Conservation (phyloP, 179 eudicot species). For the Actinidia arguta region DNA sequence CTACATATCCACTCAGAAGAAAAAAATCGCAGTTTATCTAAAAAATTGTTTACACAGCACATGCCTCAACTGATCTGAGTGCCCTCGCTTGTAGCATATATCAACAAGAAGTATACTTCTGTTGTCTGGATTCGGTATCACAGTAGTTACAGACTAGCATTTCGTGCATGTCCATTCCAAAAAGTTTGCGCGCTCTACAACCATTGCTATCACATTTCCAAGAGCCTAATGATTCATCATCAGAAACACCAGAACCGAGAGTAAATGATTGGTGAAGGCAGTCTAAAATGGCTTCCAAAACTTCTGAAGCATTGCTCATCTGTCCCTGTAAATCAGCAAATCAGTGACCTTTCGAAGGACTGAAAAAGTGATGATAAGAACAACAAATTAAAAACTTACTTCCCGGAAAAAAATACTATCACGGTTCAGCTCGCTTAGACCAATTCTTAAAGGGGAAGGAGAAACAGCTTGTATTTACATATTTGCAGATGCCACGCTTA, state of each 20-base stretch:
- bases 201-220: constrained; percentile 68
- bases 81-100: constrained; percentile 74
- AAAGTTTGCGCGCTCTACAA: constrained; percentile 72
- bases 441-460: too few species aligned
- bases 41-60: constrained; percentile 11
- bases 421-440: too few species aligned
- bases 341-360: background rate
- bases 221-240: constrained; percentile 46
- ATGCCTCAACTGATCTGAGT: constrained; percentile 76
- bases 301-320: constrained; percentile 94
- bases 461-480: too few species aligned
- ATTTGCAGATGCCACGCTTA: too few species aligned
- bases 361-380: constrained; percentile 27
- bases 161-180: constrained; percentile 80
- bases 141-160: constrained; percentile 70
- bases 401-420: constrained; percentile 24
- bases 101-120: constrained; percentile 73
- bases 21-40: too few species aligned
- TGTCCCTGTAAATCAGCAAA: constrained; percentile 70
- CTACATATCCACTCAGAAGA: too few species aligned
- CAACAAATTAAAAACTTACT: constrained; percentile 36
- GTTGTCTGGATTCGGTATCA: constrained; percentile 66
- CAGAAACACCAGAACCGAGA: constrained; percentile 40
- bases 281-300: constrained; percentile 69
- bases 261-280: constrained; percentile 74